Conservation (phyloP, 2,329 filamentous ascomycete species). For the Aureobasidium sp. region DNA sequence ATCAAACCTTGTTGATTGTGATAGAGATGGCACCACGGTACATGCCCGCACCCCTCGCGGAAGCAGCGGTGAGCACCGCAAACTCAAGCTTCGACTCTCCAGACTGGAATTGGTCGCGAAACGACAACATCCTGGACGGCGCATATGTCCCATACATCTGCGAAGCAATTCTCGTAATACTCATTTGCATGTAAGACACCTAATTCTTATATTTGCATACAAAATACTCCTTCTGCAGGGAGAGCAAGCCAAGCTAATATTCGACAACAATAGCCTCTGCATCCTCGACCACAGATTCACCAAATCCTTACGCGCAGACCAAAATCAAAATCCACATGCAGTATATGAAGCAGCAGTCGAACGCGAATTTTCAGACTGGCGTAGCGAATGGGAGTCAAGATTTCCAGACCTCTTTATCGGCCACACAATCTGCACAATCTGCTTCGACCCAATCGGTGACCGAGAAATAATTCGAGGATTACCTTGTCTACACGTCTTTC, state of each 20-base stretch:
- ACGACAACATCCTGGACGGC: not conserved
- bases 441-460: constrained; percentile 8
- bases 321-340: not conserved
- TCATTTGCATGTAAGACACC: not conserved
- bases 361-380: not conserved
- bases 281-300: not conserved
- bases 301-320: not conserved
- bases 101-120: not conserved
- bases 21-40: not conserved
- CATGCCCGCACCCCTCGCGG: not conserved
- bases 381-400: not conserved
- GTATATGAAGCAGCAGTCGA: not conserved
- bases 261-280: not conserved
- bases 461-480: not conserved
- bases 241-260: not conserved
- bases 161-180: not conserved
- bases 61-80: not conserved
- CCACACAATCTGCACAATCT: constrained; percentile 3
- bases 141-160: not conserved
- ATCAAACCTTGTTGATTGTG: not conserved
- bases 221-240: too few species aligned
- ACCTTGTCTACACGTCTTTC: constrained; percentile 13
- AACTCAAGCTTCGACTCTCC: not conserved
- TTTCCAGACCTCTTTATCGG: not conserved
- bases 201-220: too few species aligned